Evolutionary conservation across 2,329 filamentous ascomycete genomes (phyloP), one percentile per base, ranked within the genome.

Genomic region (Neoscytalidium dimidiatum): DNA sequence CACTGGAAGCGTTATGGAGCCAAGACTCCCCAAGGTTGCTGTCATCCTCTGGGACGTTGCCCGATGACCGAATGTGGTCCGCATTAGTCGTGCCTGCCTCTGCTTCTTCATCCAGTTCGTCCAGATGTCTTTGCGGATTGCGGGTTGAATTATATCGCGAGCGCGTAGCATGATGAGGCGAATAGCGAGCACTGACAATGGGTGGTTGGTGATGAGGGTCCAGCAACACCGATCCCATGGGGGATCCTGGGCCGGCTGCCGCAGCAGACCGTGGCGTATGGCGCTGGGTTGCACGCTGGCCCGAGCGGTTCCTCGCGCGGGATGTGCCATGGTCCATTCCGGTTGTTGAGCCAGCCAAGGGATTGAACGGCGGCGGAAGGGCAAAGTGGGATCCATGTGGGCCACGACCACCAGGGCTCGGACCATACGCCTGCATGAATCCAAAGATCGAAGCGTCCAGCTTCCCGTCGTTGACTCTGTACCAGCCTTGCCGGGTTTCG

Each of bases 371-470:
- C 1, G 64, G 52, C n/a, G 51, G 65, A 28, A 64, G 65, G 35
- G 26, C 28, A 23, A 62, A 66, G 23, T 51, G 28, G 3, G 61
- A 48, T 17, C 26, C 17, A 11, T 57, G 44, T 7, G 41, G 26
- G 19, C 57, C 60, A 21, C 62, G 60, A 1, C 31, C 35, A 9
- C 41, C 26, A 8, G 65, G 52, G 29, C 49, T 63, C 17, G 38
- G 28, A 21, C 60, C 80, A 69, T 99, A 99, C 70, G 96, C 94
- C 73, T 97, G 93, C 66, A 97, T 82, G 76, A 99, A 99, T 2
- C 94, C 93, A 72, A 95, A 94, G 75, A 97, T 95, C 0, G 94
- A 98, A 17, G 93, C 92, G n/a, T 95, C 90, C 92, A 99, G 97
- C 80, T 99, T 99, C 68, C 94, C 92, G 72, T 99, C 94, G 74